phyloP scores from a whole-genome alignment of 148 eudicot species.

The Polygonum aviculare region DNA sequence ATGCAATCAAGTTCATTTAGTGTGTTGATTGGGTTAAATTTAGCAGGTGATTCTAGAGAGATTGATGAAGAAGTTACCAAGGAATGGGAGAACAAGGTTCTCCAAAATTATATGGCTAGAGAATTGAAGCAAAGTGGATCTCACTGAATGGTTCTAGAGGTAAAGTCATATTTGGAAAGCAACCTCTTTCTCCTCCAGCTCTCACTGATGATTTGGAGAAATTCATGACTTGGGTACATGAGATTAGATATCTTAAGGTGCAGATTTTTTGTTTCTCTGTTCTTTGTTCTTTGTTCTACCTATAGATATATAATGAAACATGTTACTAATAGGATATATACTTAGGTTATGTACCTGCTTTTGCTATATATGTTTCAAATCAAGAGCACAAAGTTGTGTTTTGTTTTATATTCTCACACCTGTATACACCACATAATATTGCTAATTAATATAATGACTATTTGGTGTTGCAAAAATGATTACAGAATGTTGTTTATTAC shows the following conservation, averaged over 20 bases:
- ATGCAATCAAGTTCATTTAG: not conserved
- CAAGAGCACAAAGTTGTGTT: too few species aligned
- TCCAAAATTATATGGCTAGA: constrained; percentile 93
- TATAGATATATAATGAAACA: not conserved
- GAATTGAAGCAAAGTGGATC: constrained; percentile 80
- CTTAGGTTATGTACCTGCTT: constrained; percentile 94
- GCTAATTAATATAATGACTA: too few species aligned
- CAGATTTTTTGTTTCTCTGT: too few species aligned
- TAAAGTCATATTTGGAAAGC: constrained; percentile 88
- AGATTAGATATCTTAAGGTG: constrained; percentile 69
- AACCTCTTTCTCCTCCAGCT: constrained; percentile 84
- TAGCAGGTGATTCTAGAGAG: constrained; percentile 70
- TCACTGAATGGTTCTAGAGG: constrained; percentile 97
- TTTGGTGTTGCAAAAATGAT: too few species aligned
- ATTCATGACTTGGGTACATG: constrained; percentile 92
- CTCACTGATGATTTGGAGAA: constrained; percentile 68
- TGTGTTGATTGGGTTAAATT: constrained; percentile 2
- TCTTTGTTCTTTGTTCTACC: not conserved
- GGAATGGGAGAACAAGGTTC: constrained; percentile 94
- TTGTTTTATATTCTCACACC: too few species aligned
- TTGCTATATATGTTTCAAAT: too few species aligned
- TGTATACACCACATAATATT: too few species aligned
- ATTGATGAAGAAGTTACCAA: constrained; percentile 92
- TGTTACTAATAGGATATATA: not conserved
- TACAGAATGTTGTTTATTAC: too few species aligned